A percentile compares a stretch with the other conserved stretches of the same genome.
Evolutionary conservation across 176 grass and related monocot genomes (phyloP).

Genomic region (Luzula sylvatica): DNA sequence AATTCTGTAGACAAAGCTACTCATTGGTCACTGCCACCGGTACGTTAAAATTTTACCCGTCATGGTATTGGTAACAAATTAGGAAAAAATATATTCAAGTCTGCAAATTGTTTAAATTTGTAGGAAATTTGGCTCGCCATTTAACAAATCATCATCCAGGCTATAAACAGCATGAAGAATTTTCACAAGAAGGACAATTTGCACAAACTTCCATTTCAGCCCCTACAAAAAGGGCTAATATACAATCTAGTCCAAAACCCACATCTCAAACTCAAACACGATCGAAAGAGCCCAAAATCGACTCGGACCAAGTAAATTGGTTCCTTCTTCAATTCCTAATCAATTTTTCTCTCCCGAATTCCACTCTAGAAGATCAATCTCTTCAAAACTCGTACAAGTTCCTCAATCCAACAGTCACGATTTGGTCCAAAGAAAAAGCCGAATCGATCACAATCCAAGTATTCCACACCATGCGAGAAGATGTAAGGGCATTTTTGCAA

Average conservation of each 20-base stretch:
- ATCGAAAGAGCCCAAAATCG: constrained; percentile 17
- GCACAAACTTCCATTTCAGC: constrained; percentile 20
- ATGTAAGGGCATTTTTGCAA: constrained; percentile 58
- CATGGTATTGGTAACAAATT: not conserved
- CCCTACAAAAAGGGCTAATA: constrained; percentile 28
- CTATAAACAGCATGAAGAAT: constrained; percentile 43
- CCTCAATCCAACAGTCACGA: constrained; percentile 41
- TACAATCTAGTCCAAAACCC: constrained; percentile 3
- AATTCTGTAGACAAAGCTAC: constrained; percentile 87
- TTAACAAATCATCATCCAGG: constrained; percentile 76
- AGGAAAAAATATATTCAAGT: not conserved
- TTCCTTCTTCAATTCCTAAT: constrained; percentile 81
- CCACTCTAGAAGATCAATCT: constrained; percentile 35
- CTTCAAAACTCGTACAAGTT: constrained; percentile 67
- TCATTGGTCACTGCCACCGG: constrained; percentile 81
- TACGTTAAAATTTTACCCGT: too few relatives aligned
- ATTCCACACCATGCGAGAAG: constrained; percentile 75
- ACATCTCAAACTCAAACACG: constrained; percentile 11
- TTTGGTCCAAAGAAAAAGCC: constrained; percentile 71
- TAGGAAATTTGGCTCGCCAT: constrained; percentile 95
- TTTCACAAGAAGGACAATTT: constrained; percentile 15
- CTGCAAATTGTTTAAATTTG: constrained; percentile 10
- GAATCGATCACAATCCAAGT: constrained; percentile 51
- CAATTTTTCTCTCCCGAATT: constrained; percentile 42
- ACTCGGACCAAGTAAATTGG: constrained; percentile 82